Conservation (phyloP, 768 basidiomycete genomes). For the Suillus subalutaceus region DNA sequence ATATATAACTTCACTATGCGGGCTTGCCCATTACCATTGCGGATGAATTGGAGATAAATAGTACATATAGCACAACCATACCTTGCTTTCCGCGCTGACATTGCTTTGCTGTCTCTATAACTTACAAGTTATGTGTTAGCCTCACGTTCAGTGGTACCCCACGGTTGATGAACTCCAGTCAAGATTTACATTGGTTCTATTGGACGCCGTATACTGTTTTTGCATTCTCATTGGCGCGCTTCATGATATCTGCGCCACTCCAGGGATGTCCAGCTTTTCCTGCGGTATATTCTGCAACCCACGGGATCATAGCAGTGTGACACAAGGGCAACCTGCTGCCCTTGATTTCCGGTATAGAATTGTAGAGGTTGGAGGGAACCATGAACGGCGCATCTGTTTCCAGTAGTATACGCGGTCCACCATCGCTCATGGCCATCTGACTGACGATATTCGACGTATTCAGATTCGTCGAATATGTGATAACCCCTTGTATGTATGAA, state of each 20-base stretch:
- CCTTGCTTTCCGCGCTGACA: conserved; percentile 2
- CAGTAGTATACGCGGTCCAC: conserved; percentile 48
- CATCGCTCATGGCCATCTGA: conserved; percentile 41
- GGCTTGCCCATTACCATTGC: not conserved
- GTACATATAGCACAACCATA: not conserved
- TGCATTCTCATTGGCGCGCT: conserved; percentile 66
- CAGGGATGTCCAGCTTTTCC: conserved; percentile 45
- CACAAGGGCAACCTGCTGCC: conserved; percentile 65
- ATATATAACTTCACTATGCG: conserved; percentile 13
- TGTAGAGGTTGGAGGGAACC: conserved; percentile 77
- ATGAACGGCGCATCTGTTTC: conserved; percentile 92
- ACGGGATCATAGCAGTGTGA: conserved; percentile 83
- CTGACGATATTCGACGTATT: conserved; percentile 73
- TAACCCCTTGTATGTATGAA: conserved; percentile 54
- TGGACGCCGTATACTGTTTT: conserved; percentile 54
- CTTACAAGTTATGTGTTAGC: not conserved
- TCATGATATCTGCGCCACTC: conserved; percentile 61
- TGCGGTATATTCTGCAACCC: conserved; percentile 80
- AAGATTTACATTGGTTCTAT: conserved; percentile 13
- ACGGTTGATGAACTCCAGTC: not conserved
- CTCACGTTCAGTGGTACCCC: not conserved
- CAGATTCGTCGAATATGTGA: conserved; percentile 75
- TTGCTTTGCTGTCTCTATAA: not conserved
- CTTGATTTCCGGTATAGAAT: conserved; percentile 50
- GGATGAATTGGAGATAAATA: not conserved